Base-by-base conservation (phyloP, 768 basidiomycete genomes). In the Suillus plorans region DNA sequence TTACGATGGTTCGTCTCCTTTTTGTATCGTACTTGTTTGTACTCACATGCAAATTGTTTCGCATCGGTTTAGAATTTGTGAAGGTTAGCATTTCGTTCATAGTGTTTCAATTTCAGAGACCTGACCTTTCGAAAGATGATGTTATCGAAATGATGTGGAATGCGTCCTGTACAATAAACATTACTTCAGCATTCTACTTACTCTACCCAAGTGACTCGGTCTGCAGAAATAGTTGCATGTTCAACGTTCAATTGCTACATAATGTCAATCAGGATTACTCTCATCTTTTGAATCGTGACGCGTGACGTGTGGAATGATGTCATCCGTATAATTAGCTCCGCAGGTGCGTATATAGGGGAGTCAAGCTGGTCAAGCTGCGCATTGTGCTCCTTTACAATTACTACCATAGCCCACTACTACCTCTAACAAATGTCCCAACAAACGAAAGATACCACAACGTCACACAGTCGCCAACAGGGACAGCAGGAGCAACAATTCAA, bases 1-100 rank as follows among this genome's bases (percentile, higher is more conserved):
- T 78, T 94, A 92, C 74, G 88, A 91, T 2, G 90, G 90, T 89
- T 65, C 63, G 84, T 72, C 69, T 9, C 25, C 22, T 39, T 4
- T 52, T 69, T 25, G 67, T 36, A 22, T 61, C 25, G 44, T 41
- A 41, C 44, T 56, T 44, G 4, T 58, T 52, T 44, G 63, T 64
- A 25, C 36, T 49, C 18, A 31, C 66, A 62, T 39, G 55, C 61
- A 39, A 61, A 57, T 53, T 20, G 49, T 20, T 5, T 12, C 53
- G 20, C 57, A 37, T 58, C 39, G 37, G 25, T 41, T 41, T 71
- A 91, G 92, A 94, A 77, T 94, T 92, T 75, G 88, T 91, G 74
- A 90, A 86, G 84, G 88, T 87, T 71, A 68, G 76, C 58, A 65
- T 47, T 18, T 50, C 36, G 45, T 59, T 4, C 28, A 41, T 42